phyloP scores from a whole-genome alignment of 2,329 filamentous ascomycete species.

The Tolypocladium endophyticum region DNA sequence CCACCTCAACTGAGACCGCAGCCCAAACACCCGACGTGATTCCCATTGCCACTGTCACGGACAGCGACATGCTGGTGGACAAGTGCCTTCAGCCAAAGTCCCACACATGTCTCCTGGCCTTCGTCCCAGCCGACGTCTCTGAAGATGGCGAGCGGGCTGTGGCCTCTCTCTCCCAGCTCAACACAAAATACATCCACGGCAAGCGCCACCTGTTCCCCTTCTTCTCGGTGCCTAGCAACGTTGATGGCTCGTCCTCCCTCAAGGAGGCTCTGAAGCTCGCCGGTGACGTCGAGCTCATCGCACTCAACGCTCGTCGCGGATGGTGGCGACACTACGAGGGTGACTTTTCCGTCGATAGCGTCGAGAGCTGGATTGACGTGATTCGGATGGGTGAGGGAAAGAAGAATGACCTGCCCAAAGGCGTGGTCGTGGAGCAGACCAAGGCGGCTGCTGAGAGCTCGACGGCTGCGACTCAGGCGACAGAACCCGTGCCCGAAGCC shows the following conservation, averaged over 20 bases:
- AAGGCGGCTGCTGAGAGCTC: slow-evolving; percentile 14
- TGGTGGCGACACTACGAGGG: slow-evolving; percentile 76
- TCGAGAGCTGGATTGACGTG: slow-evolving; percentile 85
- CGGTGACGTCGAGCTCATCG: slow-evolving; percentile 59
- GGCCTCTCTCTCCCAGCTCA: slow-evolving; percentile 57
- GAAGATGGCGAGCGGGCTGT: slow-evolving; percentile 47
- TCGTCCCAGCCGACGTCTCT: slow-evolving; percentile 47
- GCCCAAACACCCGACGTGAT: slow-evolving; percentile 30
- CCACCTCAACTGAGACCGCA: slow-evolving; percentile 5
- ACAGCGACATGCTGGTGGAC: slow-evolving; percentile 52
- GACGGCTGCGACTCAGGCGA: slow-evolving; percentile 4
- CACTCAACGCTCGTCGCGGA: slow-evolving; percentile 70
- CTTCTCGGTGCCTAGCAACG: slow-evolving; percentile 56
- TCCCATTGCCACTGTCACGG: slow-evolving; percentile 55
- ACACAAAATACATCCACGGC: slow-evolving; percentile 60
- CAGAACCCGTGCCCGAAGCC: slow-evolving; percentile 15
- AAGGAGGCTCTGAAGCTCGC: slow-evolving; percentile 44
- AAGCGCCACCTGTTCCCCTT: slow-evolving; percentile 71
- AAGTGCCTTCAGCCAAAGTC: slow-evolving; percentile 68
- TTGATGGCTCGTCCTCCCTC: slow-evolving; percentile 30
- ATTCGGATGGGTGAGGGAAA: slow-evolving; percentile 79
- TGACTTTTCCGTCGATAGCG: slow-evolving; percentile 44
- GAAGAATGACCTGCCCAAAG: slow-evolving; percentile 64
- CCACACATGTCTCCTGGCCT: slow-evolving; percentile 71
- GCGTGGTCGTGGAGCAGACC: slow-evolving; percentile 35